A percentile compares a stretch with the other conserved stretches of the same genome.
Conservation (phyloP, 1,139 yeast species). For the Candida sp. region DNA sequence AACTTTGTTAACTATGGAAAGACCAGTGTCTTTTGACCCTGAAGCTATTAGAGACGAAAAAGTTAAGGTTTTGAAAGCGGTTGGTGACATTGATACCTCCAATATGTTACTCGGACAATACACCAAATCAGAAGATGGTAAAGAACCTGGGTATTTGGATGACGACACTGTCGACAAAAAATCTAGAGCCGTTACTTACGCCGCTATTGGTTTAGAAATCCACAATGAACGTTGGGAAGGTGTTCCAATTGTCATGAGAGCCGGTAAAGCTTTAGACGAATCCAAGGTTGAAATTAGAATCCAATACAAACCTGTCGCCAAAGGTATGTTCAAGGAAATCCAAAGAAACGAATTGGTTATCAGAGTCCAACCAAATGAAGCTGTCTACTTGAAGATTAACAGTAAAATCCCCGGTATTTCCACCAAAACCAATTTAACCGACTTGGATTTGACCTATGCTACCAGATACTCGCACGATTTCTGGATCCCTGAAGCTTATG, state of each 20-base stretch:
- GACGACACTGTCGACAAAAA: slow-evolving; percentile 85
- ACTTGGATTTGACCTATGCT: slow-evolving; percentile 83
- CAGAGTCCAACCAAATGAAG: slow-evolving; percentile 93
- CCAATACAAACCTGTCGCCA: slow-evolving; percentile 84
- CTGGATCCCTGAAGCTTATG: slow-evolving; percentile 98
- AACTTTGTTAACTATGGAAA: slow-evolving; percentile 91
- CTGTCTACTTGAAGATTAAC: slow-evolving; percentile 88
- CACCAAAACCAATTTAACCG: slow-evolving; percentile 78
- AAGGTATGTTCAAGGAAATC: slow-evolving; percentile 77
- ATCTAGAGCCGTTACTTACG: slow-evolving; percentile 89
- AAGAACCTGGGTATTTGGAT: slow-evolving; percentile 87
- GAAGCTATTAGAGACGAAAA: slow-evolving; percentile 96
- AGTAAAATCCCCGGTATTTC: slow-evolving; percentile 91
- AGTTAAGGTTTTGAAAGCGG: slow-evolving; percentile 85
- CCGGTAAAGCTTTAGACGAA: slow-evolving; percentile 93
- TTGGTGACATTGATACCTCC: slow-evolving; percentile 61
- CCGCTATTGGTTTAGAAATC: slow-evolving; percentile 76
- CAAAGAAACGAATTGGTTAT: slow-evolving; percentile 92
- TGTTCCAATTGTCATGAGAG: slow-evolving; percentile 92
- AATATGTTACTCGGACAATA: slow-evolving; percentile 89
- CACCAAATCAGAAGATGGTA: slow-evolving; percentile 76
- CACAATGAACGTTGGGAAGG: slow-evolving; percentile 98
- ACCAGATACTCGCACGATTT: slow-evolving; percentile 76
- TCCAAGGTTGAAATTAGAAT: slow-evolving; percentile 93
- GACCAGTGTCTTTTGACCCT: slow-evolving; percentile 86